Percentiles rank a stretch among this genome's conserved stretches.
These are phyloP conservation scores for Rossbeevera mucosa DNA, from an alignment of 768 basidiomycete species.

Conservation along the genomic window DNA sequence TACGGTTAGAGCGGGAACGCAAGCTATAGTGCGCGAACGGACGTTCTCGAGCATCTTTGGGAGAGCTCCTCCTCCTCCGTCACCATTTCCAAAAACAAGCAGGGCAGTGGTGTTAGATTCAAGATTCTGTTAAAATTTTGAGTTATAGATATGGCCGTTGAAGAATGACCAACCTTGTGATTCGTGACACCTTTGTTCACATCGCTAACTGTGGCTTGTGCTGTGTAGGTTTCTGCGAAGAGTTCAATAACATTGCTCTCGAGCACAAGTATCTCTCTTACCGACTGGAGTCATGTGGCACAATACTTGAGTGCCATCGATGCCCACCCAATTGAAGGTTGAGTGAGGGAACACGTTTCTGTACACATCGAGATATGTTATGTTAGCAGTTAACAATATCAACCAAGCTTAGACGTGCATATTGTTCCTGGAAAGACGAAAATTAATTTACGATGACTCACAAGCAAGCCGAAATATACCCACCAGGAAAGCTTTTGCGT, in stretches of 20 bases:
- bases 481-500: conserved; percentile 95
- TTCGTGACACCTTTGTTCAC: conserved; percentile 78
- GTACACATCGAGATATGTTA: background rate
- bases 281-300: conserved; percentile 97
- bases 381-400: background rate
- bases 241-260: background rate
- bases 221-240: conserved; percentile 75
- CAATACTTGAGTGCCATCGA: conserved; percentile 90
- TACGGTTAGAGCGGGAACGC: background rate
- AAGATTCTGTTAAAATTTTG: conserved; percentile 50
- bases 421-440: conserved; percentile 56
- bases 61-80: conserved; percentile 87
- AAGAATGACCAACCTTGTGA: conserved; percentile 64
- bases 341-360: conserved; percentile 93
- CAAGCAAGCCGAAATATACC: conserved; percentile 16
- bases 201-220: conserved; percentile 87
- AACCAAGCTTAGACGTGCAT: conserved; percentile 42
- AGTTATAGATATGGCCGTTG: background rate
- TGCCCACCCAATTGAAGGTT: conserved; percentile 95
- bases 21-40: conserved; percentile 10
- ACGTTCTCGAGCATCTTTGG: conserved; percentile 94
- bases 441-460: background rate
- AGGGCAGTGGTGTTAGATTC: conserved; percentile 76
- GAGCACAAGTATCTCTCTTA: conserved; percentile 17
- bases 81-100: conserved; percentile 95